phyloP scores from a whole-genome alignment of 208 protist species.

The Trypanosoma theileri region DNA sequence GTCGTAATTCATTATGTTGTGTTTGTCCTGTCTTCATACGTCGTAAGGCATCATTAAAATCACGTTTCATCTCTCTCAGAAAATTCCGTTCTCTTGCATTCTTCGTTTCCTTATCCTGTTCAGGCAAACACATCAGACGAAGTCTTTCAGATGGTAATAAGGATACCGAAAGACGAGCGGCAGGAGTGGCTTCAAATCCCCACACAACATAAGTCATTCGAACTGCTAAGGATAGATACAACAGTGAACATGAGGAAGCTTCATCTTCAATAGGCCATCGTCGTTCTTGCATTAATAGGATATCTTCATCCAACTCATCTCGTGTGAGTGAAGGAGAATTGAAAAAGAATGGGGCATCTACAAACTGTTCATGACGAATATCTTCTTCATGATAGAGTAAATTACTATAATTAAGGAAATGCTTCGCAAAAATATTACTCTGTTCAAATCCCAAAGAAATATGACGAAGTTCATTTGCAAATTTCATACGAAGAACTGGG shows the following conservation, averaged over 20 bases:
- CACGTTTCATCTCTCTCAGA: conserved; percentile 16
- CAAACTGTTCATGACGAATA: conserved; percentile 73
- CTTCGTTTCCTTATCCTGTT: neutral
- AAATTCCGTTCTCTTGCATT: neutral
- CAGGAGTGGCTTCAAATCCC: conserved; percentile 35
- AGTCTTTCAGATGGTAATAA: conserved; percentile 3
- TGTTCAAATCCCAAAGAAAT: conserved; percentile 38
- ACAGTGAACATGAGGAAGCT: conserved; percentile 65
- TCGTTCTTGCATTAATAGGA: conserved; percentile 3
- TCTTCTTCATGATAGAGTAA: conserved; percentile 66
- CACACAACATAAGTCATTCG: conserved; percentile 83
- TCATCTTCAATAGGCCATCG: conserved; percentile 72
- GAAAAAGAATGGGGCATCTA: conserved; percentile 67
- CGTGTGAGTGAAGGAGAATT: conserved; percentile 29
- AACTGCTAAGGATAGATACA: conserved; percentile 64
- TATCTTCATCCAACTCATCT: conserved; percentile 17
- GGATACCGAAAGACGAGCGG: conserved; percentile 14
- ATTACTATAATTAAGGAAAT: conserved; percentile 69
- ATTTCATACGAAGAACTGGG: conserved; percentile 43
- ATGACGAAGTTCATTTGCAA: conserved; percentile 36
- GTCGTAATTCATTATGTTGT: conserved; percentile 13
- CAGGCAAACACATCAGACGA: neutral
- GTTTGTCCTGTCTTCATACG: conserved; percentile 8
- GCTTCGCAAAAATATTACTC: conserved; percentile 54
- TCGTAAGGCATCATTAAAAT: conserved; percentile 14